Conservation (phyloP, 2,329 filamentous ascomycete species). For the Aspergillus sp. region DNA sequence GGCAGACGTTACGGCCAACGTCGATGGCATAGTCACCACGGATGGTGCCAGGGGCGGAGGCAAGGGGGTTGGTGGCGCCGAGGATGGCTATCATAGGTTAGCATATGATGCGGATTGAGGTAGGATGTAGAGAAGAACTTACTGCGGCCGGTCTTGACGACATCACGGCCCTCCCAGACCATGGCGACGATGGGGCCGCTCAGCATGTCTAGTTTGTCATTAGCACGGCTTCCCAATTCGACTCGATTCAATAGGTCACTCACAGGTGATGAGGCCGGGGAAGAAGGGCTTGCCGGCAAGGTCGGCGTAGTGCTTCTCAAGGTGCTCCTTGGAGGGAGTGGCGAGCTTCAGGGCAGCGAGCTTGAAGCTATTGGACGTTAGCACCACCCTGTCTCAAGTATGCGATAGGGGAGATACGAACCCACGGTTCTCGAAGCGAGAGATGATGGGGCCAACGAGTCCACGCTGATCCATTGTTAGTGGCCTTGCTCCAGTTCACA, state of each 20-base stretch:
- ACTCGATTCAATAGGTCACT: slow-evolving; percentile 27
- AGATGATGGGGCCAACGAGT: slow-evolving; percentile 95
- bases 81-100: slow-evolving; percentile 60
- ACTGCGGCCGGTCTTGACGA: slow-evolving; percentile 96
- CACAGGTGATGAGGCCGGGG: slow-evolving; percentile 85
- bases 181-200: slow-evolving; percentile 97
- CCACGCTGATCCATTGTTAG: slow-evolving; percentile 62
- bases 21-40: slow-evolving; percentile 86
- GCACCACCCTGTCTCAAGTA: slow-evolving; percentile 6
- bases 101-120: slow-evolving; percentile 2
- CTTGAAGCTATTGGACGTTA: slow-evolving; percentile 66
- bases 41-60: slow-evolving; percentile 94
- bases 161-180: slow-evolving; percentile 99
- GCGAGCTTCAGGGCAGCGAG: slow-evolving; percentile 95
- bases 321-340: slow-evolving; percentile 83
- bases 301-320: slow-evolving; percentile 96
- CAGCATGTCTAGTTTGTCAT: slow-evolving; percentile 68
- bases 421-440: slow-evolving; percentile 95
- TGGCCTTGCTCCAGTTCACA: slow-evolving; percentile 9
- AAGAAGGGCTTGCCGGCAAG: slow-evolving; percentile 95
- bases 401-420: slow-evolving; percentile 39
- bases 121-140: slow-evolving; percentile 34
- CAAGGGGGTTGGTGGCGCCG: slow-evolving; percentile 97
- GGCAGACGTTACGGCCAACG: slow-evolving; percentile 97
- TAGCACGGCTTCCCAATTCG: slow-evolving; percentile 7